phyloP scores from a whole-genome alignment of 768 basidiomycete species.

The Suillus sp. region DNA sequence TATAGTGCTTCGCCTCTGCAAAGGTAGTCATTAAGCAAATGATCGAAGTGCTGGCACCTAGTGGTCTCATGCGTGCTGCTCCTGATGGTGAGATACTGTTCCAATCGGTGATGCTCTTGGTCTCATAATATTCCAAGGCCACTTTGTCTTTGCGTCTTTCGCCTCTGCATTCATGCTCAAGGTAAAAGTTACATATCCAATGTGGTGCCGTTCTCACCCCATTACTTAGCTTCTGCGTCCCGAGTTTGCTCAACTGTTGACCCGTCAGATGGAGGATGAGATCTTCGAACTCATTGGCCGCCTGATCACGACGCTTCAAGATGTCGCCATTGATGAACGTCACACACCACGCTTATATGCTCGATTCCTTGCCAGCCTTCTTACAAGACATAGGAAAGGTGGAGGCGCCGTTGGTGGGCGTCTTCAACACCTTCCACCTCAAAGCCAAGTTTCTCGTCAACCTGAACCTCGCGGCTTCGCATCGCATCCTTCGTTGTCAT shows the following conservation, averaged over 20 bases:
- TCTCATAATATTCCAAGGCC: constrained; percentile 42
- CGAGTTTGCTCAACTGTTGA: constrained; percentile 65
- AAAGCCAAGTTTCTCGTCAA: constrained; percentile 33
- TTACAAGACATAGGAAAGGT: constrained; percentile 70
- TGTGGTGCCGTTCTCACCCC: constrained; percentile 1
- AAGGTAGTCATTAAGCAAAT: constrained; percentile 66
- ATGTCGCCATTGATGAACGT: constrained; percentile 78
- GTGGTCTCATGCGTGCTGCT: constrained; percentile 76
- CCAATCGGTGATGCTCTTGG: neutral
- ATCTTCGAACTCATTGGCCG: constrained; percentile 73
- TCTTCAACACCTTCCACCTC: constrained; percentile 51
- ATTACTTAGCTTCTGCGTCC: constrained; percentile 63
- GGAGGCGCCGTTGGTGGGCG: constrained; percentile 57
- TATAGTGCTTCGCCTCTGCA: constrained; percentile 70
- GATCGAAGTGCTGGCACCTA: constrained; percentile 65
- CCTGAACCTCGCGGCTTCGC: constrained; percentile 18
- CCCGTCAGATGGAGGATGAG: constrained; percentile 60
- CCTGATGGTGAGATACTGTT: constrained; percentile 62
- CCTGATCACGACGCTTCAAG: constrained; percentile 70
- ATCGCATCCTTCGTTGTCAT: constrained; percentile 35
- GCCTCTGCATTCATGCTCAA: constrained; percentile 84
- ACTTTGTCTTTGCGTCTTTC: constrained; percentile 80
- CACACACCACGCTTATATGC: constrained; percentile 83
- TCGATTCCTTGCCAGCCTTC: constrained; percentile 72
- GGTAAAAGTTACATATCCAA: constrained; percentile 38